phyloP scores from a whole-genome alignment of 306 rosid genomes.

The Malus fusca region DNA sequence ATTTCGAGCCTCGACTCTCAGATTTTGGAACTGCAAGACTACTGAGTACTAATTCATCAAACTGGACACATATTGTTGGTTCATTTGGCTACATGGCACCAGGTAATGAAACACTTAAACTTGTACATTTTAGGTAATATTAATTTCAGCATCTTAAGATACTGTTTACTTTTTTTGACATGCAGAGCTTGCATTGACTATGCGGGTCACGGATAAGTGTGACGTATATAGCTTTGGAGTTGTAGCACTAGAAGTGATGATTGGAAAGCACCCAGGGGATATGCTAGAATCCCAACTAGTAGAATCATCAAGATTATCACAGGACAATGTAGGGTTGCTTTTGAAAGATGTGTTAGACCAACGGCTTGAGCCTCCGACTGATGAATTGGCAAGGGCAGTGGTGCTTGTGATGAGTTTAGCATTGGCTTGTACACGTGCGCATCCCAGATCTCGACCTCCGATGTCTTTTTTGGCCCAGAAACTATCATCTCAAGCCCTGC shows the following conservation, averaged over 20 bases:
- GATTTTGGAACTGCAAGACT: constrained; percentile 60
- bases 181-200: constrained; percentile 51
- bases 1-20: constrained; percentile 37
- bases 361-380: constrained; percentile 29
- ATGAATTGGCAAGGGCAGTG: constrained; percentile 19
- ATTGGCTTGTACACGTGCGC: constrained; percentile 27
- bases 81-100: constrained; percentile 21
- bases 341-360: constrained; percentile 46
- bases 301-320: not conserved
- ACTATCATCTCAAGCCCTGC: constrained; percentile 14
- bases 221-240: constrained; percentile 65
- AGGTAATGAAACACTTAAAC: not conserved
- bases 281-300: constrained; percentile 9
- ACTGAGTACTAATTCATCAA: constrained; percentile 25
- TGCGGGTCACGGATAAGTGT: constrained; percentile 41
- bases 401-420: constrained; percentile 30
- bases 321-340: constrained; percentile 15
- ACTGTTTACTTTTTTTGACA: not conserved
- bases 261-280: constrained; percentile 65
- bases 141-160: too few species aligned
- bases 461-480: constrained; percentile 53
- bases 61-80: not conserved
- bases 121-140: too few species aligned
- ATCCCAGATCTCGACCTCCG: constrained; percentile 38
- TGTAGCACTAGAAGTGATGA: constrained; percentile 44